Base-by-base conservation (phyloP, 805 yeast genomes). In the Candida chilensis region DNA sequence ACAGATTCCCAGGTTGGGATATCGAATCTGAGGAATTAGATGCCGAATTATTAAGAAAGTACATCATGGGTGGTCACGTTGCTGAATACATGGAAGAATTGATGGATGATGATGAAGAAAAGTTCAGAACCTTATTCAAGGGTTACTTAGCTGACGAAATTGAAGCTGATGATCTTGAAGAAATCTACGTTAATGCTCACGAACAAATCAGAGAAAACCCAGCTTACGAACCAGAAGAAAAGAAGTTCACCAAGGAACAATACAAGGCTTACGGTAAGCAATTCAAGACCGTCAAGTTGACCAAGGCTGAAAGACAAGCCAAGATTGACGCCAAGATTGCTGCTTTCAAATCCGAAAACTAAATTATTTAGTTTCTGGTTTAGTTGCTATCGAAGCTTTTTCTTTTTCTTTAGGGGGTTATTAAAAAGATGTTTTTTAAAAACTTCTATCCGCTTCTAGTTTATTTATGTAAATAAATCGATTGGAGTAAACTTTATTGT, bases 1-100 rank as follows among this genome's bases (percentile, higher is more conserved):
- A 88, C 79, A 88, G 98, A 82, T 92, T 88, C 95, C 98, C 98
- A 71, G 98, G 98, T 74, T 92, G 90, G 94, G 98, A 92, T 70
- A 85, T 90, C 57, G 98, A 92, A 77, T 60, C 81, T 55, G 95
- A 92, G 76, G 98, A 92, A 74, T 79, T 92, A 56, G 98, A 92
- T 63, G 86, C 96, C 55, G 98, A 92, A 64, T 68, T 78, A 51
- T 79, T 92, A 67, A 86, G 96, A 86, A 86, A 85, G 72, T 92
- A 92, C 94, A 92, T 92, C 77, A 82, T 90, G 63, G 97, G 95
- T 76, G 97, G 97, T 69, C 98, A 92, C 83, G 88, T 92, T 60
- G 80, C 98, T 60, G 97, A 92, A 78, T 92, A 92, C 92, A 92
- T 92, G 96, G 98, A 92, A 78, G 97, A 90, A 78, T 84, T 92